Evolutionary conservation across 495 filamentous ascomycete species (phyloP), one percentile per base, ranked within the genome.

Genomic region (Xylaria longipes): DNA sequence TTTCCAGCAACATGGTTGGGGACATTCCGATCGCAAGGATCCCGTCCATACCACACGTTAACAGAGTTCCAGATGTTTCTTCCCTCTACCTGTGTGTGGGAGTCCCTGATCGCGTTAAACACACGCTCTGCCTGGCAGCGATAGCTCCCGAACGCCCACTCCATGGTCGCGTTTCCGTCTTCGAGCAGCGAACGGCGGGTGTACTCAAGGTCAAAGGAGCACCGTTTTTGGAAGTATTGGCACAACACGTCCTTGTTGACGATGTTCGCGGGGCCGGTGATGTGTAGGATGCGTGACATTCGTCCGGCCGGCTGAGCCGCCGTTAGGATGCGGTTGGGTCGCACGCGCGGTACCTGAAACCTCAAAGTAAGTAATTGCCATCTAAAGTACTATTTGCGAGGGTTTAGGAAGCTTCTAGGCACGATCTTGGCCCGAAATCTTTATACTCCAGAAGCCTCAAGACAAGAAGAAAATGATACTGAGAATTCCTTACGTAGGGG

Each of bases 71-170:
- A 68, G 29, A 63, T 7, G n/a, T 43, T 37, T 43, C 33, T 25
- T 25, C 25, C 5, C 52, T 8, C 12, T 14, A 14, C 14, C 1
- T 11, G 2, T 5, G 20, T 17, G 25, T 8, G 7, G 52, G 7
- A 17, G 4, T 31, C 25, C 65, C 22, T 35, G 48, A 68, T 54
- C 3, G 20, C 14, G 3, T 31, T 15, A 22, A 45, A 46, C 27
- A 60, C 39, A 5, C 57, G 43, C 71, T 83, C 80, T 7, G 82
- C 76, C 75, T 85, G 83, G 72, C 82, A 81, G 11, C 80, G 79
- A 33, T 75, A 84, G 41, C 81, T 83, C 2, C 80, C 84, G 60
- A 85, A 84, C 1, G 79, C 78, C 70, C 80, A 81, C 74, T 46
- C 52, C 58, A 27, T 64, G 12, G 35, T 54, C 41, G 5, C 48